A percentile compares a stretch with the other conserved stretches of the same genome.
Evolutionary conservation across 768 basidiomycete genomes (phyloP).

Genomic region (Rhizopogon sp.): DNA sequence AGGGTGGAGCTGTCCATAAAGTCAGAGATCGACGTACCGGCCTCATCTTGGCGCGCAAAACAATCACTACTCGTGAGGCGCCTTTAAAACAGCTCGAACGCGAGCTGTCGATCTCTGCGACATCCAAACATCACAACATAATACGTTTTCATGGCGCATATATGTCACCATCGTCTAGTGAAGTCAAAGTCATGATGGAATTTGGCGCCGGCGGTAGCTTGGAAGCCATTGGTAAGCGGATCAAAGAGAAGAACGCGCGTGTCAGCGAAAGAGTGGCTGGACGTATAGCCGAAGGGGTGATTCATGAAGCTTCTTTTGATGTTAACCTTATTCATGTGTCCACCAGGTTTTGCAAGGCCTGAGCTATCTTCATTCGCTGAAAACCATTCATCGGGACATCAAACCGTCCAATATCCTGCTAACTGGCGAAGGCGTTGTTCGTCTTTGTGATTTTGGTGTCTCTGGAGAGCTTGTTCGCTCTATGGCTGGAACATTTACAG

Average conservation of each 20-base stretch:
- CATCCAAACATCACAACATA: slow-evolving; percentile 82
- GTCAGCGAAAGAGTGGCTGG: slow-evolving; percentile 89
- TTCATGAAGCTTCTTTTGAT: slow-evolving; percentile 20
- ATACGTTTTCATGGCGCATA: slow-evolving; percentile 91
- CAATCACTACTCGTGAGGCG: slow-evolving; percentile 86
- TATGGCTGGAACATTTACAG: slow-evolving; percentile 92
- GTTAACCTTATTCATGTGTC: slow-evolving; percentile 7
- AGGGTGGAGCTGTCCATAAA: slow-evolving; percentile 94
- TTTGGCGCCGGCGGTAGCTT: slow-evolving; percentile 82
- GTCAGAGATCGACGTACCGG: slow-evolving; percentile 80
- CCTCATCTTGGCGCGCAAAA: slow-evolving; percentile 88
- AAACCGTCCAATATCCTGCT: slow-evolving; percentile 93
- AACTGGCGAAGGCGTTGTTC: slow-evolving; percentile 84
- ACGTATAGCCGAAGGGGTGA: slow-evolving; percentile 87
- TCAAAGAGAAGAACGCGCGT: slow-evolving; percentile 71
- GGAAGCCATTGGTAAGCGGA: slow-evolving; percentile 82
- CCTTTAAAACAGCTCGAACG: slow-evolving; percentile 90
- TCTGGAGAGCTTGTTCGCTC: slow-evolving; percentile 93
- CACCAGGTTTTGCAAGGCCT: slow-evolving; percentile 84
- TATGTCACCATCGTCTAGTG: slow-evolving; percentile 79
- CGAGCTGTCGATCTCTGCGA: slow-evolving; percentile 86
- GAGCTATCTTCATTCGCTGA: slow-evolving; percentile 83
- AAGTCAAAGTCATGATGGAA: slow-evolving; percentile 96
- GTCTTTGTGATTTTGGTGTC: slow-evolving; percentile 94
- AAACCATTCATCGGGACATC: slow-evolving; percentile 94